phyloP scores from a whole-genome alignment of 225 moss, liverwort and hornwort genomes.

The Physcomitrellopsis africana region DNA sequence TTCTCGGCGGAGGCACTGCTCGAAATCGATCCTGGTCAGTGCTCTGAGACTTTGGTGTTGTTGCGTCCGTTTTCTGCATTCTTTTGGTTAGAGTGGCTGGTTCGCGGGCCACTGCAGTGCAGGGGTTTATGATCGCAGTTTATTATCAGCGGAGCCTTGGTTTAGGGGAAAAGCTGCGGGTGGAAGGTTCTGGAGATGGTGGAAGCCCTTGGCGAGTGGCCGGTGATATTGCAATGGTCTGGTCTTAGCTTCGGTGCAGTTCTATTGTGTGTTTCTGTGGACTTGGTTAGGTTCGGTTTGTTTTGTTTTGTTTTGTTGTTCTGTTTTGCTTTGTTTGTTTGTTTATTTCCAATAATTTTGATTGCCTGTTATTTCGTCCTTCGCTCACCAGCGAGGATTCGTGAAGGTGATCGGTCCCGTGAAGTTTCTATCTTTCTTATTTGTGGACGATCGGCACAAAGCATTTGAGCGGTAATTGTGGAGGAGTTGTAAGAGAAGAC shows the following conservation, averaged over 20 bases:
- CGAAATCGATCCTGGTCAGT: neutral
- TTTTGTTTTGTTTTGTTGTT: no score
- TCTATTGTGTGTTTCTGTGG: neutral
- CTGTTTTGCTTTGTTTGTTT: no score
- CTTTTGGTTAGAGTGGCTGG: neutral
- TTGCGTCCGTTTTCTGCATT: neutral
- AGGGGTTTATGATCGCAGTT: neutral
- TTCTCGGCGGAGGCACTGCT: neutral
- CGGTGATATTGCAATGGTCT: neutral
- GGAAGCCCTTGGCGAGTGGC: neutral
- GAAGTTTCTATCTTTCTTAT: neutral
- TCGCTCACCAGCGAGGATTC: neutral
- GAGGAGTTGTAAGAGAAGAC: neutral
- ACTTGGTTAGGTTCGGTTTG: no score
- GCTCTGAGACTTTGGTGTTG: neutral
- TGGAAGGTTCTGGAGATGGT: neutral
- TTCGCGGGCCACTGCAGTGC: neutral
- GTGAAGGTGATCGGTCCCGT: neutral
- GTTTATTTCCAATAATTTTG: neutral
- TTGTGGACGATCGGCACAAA: neutral
- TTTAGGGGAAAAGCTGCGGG: slow-evolving; percentile 14
- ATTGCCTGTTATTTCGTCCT: neutral
- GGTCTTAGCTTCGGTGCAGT: neutral
- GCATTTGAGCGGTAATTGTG: neutral
- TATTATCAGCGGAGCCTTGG: neutral